Evolutionary conservation across 208 protist genomes (phyloP), one percentile per base, ranked within the genome.

Genomic region (Crithidia thermophila): DNA sequence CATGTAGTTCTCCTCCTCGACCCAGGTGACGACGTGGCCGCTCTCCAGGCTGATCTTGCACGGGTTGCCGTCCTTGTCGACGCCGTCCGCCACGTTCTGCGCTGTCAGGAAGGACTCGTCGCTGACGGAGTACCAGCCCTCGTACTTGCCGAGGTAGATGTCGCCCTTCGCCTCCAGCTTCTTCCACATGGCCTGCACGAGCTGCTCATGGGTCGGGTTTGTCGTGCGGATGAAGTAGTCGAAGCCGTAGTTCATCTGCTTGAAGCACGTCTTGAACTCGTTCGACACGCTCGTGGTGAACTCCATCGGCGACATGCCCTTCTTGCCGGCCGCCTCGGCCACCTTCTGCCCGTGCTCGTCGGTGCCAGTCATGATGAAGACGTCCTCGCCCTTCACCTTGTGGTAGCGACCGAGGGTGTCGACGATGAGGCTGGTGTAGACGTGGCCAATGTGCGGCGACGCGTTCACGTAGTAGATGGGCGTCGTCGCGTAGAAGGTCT

Each of bases 341-440:
- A 99, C 87, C 85, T 99, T 99, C 53, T 94, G 88, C 16, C 99
- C 99, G 79, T 99, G 99, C 81, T 99, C 99, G 77, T 99, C 99
- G 1, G 97, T 99, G 37, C 98, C 98, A 8, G 98, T 99, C 67
- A 95, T 82, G 30, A 98, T 96, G 53, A 97, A 94, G 14, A 97
- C 90, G 20, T 86, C 45, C 64, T 93, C 81, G 7, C 95, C 95
- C 31, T 91, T 87, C 25, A 95, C 72, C 18, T 80, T 84, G 71
- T 97, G 88, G 69, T 96, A 98, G 42, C 94, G 85, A 14, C 84
- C 89, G 67, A 96, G 84, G 9, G 91, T 84, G 76, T 98, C 94
- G 45, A 81, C 90, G 65, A 98, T 91, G 42, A 98, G 84, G 21
- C 87, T 94, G 27, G 70, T 86, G 77, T 97, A 98, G 39, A 95